Evolutionary conservation across 2,329 filamentous ascomycete genomes (phyloP), one percentile per base, ranked within the genome.

Genomic region (Onygenales sp.): DNA sequence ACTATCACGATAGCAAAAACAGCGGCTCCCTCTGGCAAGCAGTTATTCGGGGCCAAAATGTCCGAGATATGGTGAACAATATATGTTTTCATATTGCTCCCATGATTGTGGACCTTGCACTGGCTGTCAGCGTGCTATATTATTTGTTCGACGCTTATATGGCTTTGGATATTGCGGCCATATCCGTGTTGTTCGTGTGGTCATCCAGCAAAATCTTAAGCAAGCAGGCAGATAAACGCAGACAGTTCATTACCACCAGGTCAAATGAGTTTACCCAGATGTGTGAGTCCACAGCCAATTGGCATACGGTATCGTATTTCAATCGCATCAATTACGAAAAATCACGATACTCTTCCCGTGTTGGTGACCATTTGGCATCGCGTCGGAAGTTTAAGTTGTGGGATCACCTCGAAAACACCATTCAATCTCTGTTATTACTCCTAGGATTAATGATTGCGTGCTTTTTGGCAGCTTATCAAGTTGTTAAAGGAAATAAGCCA

Each of bases 1-100:
- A 87, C 56, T 88, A 87, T 52, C 85, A 88, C 62, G 80, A 81
- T 14, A 77, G 77, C 49, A 84, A 85, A 57, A 77, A 80, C 52
- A 83, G 81, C 1, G 83, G 81, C 1, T 80, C 85, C 56, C 72
- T 88, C 0, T 80, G 83, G 64, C 79, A 81, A 57, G 78, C 82
- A 2, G 77, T 87, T n/a, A 74, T 78, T 49, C 83, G 85, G 59
- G 85, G 82, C 0, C 72, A 77, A 42, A 76, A 81, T 2, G 69
- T 87, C 10, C 79, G 79, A 42, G 72, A 78, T 39, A 66, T 87
- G 2, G 69, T 87, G 9, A 79, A 85, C 44, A 77, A 77, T 40
- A 67, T 83, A 3, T 66, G 82, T 2, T 82, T 87, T 55, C 73
- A 80, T 13, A 71, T 87, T 14, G 62, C 77, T 0, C 85, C 85